Evolutionary conservation across 371 early-diverging fungal genomes (phyloP).

Genomic region (Mucor racemosus): DNA sequence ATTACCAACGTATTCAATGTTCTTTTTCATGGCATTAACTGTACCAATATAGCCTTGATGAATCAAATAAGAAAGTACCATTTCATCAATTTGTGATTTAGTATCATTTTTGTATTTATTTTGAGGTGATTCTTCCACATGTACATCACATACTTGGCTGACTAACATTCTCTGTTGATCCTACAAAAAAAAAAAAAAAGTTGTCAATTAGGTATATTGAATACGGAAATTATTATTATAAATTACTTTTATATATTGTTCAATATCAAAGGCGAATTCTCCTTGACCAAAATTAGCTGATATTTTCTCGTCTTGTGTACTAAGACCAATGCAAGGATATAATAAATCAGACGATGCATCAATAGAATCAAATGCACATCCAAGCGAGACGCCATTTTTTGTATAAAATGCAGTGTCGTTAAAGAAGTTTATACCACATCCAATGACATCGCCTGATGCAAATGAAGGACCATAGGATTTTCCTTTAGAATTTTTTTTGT

Average conservation of each 20-base stretch:
- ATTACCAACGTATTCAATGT: slow-evolving; percentile 20
- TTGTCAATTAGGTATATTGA: neutral
- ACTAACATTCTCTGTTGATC: neutral
- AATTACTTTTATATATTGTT: slow-evolving; percentile 69
- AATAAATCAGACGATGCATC: neutral
- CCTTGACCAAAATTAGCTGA: slow-evolving; percentile 91
- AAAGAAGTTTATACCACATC: slow-evolving; percentile 90
- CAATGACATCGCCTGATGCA: slow-evolving; percentile 88
- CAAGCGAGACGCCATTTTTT: slow-evolving; percentile 88
- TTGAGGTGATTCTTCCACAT: neutral
- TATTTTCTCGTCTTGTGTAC: slow-evolving; percentile 86
- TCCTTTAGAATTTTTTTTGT: slow-evolving; percentile 61
- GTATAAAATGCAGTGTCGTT: slow-evolving; percentile 81
- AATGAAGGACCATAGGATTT: slow-evolving; percentile 75
- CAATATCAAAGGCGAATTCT: slow-evolving; percentile 88
- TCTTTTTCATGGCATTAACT: slow-evolving; percentile 65
- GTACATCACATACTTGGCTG: neutral
- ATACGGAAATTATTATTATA: neutral
- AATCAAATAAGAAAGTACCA: slow-evolving; percentile 77
- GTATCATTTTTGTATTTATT: slow-evolving; percentile 30
- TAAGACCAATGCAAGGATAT: slow-evolving; percentile 89
- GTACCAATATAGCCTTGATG: slow-evolving; percentile 79
- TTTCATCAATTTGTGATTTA: slow-evolving; percentile 42
- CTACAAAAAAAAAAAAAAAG: neutral
- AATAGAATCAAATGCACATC: slow-evolving; percentile 43